Evolutionary conservation across 805 yeast species (phyloP).

Genomic region (Candida ascalaphidarum): DNA sequence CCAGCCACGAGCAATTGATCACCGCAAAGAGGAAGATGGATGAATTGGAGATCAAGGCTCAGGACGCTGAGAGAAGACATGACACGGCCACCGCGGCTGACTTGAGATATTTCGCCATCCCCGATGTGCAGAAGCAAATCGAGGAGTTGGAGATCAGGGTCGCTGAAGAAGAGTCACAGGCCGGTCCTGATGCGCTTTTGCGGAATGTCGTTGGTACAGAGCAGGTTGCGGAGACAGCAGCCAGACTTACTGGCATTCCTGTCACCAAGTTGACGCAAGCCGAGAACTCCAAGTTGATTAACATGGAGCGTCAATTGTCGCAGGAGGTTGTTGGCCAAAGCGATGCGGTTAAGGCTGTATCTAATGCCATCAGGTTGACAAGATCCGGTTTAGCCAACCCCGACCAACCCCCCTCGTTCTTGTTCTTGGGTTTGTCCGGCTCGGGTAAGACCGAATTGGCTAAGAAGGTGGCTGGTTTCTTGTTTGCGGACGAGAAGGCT

Average conservation of each 20-base stretch:
- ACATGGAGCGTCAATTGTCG: constrained; percentile 85
- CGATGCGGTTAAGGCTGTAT: constrained; percentile 92
- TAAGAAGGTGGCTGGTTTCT: constrained; percentile 90
- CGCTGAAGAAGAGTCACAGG: constrained; percentile 64
- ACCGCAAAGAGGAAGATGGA: constrained; percentile 84
- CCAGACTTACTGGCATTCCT: constrained; percentile 94
- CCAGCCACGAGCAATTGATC: constrained; percentile 86
- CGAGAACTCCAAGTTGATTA: constrained; percentile 86
- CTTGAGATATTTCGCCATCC: constrained; percentile 93
- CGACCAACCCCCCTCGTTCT: constrained; percentile 90
- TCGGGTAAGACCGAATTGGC: constrained; percentile 98
- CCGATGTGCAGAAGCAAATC: constrained; percentile 76
- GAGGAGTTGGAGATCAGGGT: constrained; percentile 66
- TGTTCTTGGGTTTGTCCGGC: constrained; percentile 92
- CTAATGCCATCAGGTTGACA: constrained; percentile 87
- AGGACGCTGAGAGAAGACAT: constrained; percentile 94
- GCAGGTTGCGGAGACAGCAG: constrained; percentile 94
- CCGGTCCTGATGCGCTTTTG: constrained; percentile 56
- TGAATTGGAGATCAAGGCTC: constrained; percentile 86
- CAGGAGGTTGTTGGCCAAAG: constrained; percentile 88
- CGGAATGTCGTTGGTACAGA: constrained; percentile 85
- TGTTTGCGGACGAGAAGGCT: constrained; percentile 92
- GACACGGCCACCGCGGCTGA: constrained; percentile 95
- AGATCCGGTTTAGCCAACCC: constrained; percentile 96
- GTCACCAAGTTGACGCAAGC: constrained; percentile 91